phyloP scores from a whole-genome alignment of 169 alveolate species.

The Cryptosporidium ubiquitum region DNA sequence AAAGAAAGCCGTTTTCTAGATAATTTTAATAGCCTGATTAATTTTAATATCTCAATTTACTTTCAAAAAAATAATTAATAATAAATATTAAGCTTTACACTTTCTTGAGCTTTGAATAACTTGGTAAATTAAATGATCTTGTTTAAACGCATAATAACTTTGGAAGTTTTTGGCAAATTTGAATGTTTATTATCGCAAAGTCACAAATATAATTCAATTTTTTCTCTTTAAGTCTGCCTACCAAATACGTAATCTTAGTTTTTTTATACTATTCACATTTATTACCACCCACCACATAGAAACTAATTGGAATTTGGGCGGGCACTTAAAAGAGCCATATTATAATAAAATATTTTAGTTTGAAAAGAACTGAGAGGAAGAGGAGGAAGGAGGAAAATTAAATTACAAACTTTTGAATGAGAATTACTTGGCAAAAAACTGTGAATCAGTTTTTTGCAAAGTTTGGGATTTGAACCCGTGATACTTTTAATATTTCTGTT shows the following conservation, averaged over 20 bases:
- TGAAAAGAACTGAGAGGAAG: background rate
- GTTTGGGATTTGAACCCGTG: background rate
- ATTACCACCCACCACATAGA: slow-evolving; percentile 16
- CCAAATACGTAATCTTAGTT: background rate
- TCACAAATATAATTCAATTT: background rate
- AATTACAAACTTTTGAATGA: background rate
- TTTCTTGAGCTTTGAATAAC: background rate
- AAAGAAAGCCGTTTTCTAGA: background rate
- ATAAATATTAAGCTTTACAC: too few relatives aligned
- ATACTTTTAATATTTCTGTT: background rate
- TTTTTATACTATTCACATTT: background rate
- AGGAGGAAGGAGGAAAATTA: background rate
- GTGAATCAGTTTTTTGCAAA: background rate
- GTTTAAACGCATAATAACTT: background rate
- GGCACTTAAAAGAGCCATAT: background rate
- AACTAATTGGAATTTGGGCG: background rate
- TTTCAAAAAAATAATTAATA: too few relatives aligned
- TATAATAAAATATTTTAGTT: background rate
- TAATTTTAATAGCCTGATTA: background rate
- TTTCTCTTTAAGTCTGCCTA: background rate
- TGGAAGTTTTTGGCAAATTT: background rate
- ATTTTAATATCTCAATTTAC: too few relatives aligned
- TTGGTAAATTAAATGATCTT: background rate
- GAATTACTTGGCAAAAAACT: background rate
- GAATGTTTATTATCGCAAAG: background rate